phyloP scores from a whole-genome alignment of 257 asterid species.

The Paulownia fortunei region DNA sequence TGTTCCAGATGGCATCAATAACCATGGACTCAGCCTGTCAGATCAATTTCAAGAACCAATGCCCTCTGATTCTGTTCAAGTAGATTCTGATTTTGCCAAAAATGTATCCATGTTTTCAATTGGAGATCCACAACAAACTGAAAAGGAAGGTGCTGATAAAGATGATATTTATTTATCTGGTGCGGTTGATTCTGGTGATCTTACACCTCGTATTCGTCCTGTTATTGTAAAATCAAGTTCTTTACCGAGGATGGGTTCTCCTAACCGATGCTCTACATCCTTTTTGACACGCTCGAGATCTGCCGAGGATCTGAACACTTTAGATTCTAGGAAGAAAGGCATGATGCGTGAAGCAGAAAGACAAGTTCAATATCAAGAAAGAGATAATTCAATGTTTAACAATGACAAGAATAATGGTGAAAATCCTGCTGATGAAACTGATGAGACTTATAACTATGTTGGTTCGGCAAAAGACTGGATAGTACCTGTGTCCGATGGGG shows the following conservation, averaged over 20 bases:
- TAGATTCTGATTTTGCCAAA: conserved; percentile 51
- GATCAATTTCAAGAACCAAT: conserved; percentile 55
- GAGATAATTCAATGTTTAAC: conserved; percentile 38
- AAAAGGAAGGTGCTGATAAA: conserved; percentile 50
- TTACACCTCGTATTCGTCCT: conserved; percentile 44
- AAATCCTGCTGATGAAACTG: conserved; percentile 55
- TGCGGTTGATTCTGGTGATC: conserved; percentile 50
- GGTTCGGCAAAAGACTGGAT: conserved; percentile 89
- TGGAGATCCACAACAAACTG: conserved; percentile 56
- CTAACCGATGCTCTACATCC: conserved; percentile 33
- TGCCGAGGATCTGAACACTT: conserved; percentile 64
- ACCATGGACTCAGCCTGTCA: conserved; percentile 38
- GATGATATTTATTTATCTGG: conserved; percentile 52
- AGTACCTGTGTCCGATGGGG: conserved; percentile 67
- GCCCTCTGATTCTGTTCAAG: conserved; percentile 67
- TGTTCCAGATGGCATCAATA: conserved; percentile 47
- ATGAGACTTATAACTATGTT: conserved; percentile 54
- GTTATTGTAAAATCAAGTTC: conserved; percentile 69
- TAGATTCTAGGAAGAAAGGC: conserved; percentile 52
- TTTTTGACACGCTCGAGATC: conserved; percentile 59
- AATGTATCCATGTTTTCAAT: conserved; percentile 53
- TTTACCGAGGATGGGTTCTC: conserved; percentile 66
- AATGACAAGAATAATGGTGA: conserved; percentile 51
- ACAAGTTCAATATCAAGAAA: conserved; percentile 43
- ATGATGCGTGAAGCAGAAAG: conserved; percentile 43